A percentile compares a stretch with the other conserved stretches of the same genome.
phyloP scores from a whole-genome alignment of 2,329 filamentous ascomycete genomes.

The Beauveria sp. region DNA sequence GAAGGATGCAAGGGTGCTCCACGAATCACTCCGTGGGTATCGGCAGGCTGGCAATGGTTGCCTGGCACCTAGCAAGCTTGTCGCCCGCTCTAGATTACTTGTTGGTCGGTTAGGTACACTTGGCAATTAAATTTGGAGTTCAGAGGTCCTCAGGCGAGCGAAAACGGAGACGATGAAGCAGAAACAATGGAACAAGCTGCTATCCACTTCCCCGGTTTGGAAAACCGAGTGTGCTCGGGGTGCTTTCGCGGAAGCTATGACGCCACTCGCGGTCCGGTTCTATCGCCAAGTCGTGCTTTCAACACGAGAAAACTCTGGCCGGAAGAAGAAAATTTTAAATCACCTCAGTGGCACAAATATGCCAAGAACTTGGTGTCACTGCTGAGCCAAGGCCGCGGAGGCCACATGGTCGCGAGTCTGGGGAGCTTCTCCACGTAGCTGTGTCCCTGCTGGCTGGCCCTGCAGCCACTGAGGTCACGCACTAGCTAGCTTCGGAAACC shows the following conservation, averaged over 20 bases:
- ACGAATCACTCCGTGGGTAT: too few species aligned
- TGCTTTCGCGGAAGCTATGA: neutral
- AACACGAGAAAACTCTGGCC: too few species aligned
- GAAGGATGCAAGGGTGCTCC: too few species aligned
- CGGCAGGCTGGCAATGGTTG: too few species aligned
- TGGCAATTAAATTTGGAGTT: too few species aligned
- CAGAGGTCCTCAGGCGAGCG: too few species aligned
- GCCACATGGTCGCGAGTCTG: neutral
- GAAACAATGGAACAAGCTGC: too few species aligned
- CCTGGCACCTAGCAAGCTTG: too few species aligned
- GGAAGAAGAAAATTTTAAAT: neutral
- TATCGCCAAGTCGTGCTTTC: neutral
- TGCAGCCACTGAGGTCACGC: constrained; percentile 10
- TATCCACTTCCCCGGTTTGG: neutral
- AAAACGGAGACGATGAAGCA: too few species aligned
- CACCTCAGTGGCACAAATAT: neutral
- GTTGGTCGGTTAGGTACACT: too few species aligned
- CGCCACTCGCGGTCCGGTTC: neutral
- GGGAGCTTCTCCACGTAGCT: neutral
- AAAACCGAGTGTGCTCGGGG: neutral
- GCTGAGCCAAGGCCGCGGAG: neutral
- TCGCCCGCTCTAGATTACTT: too few species aligned
- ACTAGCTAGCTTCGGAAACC: neutral
- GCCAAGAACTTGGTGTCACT: neutral
- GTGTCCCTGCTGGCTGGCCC: neutral